Percentiles rank a stretch among this genome's conserved stretches.
These are phyloP conservation scores for Mycena epipterygia DNA, from an alignment of 768 basidiomycete genomes.

Conservation along the genomic window DNA sequence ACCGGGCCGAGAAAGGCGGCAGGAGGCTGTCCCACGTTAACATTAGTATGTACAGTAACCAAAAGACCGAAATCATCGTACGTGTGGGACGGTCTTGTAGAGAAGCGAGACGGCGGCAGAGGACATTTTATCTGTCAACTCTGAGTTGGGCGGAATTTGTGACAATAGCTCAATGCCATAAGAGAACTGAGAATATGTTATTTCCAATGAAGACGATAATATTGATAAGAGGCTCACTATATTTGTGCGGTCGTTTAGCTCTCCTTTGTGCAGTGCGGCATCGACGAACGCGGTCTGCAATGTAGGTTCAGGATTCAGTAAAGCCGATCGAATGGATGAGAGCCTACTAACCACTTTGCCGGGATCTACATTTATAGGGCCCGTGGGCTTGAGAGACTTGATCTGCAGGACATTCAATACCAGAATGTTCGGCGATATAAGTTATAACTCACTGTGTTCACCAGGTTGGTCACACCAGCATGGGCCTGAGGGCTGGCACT, in stretches of 20 bases:
- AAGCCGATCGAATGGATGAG: neutral
- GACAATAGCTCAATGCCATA: constrained; percentile 46
- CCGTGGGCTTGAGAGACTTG: neutral
- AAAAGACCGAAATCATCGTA: constrained; percentile 50
- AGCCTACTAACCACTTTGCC: neutral
- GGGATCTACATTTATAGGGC: neutral
- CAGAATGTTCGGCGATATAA: neutral
- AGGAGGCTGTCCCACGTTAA: constrained; percentile 44
- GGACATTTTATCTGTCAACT: constrained; percentile 34
- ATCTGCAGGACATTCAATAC: neutral
- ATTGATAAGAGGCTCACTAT: constrained; percentile 1
- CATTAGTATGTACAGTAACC: constrained; percentile 13
- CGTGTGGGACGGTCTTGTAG: constrained; percentile 73
- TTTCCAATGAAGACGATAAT: neutral
- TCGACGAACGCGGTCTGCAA: neutral
- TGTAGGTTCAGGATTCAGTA: neutral
- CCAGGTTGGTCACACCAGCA: constrained; percentile 40
- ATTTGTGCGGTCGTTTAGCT: neutral
- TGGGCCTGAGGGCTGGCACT: constrained; percentile 33
- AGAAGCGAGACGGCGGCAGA: constrained; percentile 52
- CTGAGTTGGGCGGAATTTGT: constrained; percentile 34
- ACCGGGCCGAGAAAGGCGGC: constrained; percentile 50
- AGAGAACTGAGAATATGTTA: constrained; percentile 39
- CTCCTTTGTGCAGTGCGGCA: neutral
- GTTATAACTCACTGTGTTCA: neutral